Evolutionary conservation across 768 basidiomycete genomes (phyloP).

Genomic region (Russula foetens): DNA sequence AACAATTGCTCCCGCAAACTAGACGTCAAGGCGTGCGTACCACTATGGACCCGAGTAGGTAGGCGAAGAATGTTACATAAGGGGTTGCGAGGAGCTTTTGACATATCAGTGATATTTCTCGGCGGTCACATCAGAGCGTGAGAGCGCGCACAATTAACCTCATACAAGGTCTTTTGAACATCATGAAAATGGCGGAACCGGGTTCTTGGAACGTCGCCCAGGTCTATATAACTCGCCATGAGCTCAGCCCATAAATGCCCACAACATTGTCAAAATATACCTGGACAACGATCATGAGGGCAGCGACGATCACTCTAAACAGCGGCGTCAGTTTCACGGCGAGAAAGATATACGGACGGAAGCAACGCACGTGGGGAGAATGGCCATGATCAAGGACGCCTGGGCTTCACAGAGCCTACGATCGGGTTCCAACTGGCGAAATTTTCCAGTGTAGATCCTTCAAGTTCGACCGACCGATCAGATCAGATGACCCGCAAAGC

Average conservation of each 20-base stretch:
- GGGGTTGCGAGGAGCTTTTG: slow-evolving; percentile 32
- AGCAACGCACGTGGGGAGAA: slow-evolving; percentile 42
- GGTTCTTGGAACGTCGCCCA: slow-evolving; percentile 31
- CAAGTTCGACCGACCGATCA: background rate
- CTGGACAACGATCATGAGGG: slow-evolving; percentile 35
- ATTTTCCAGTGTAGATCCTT: slow-evolving; percentile 30
- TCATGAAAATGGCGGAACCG: slow-evolving; percentile 18
- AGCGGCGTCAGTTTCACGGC: slow-evolving; percentile 1
- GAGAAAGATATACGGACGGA: background rate
- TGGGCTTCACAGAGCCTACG: slow-evolving; percentile 39
- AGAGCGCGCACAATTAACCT: slow-evolving; percentile 22
- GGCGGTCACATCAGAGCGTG: background rate
- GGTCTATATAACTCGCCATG: slow-evolving; percentile 23
- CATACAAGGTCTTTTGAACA: slow-evolving; percentile 23
- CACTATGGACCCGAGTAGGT: slow-evolving; percentile 30
- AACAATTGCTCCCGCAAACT: background rate
- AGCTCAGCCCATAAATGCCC: background rate
- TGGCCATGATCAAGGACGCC: slow-evolving; percentile 44
- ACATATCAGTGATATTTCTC: slow-evolving; percentile 6
- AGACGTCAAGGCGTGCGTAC: background rate
- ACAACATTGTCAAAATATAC: slow-evolving; percentile 18
- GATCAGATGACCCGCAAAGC: no score
- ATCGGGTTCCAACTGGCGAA: slow-evolving; percentile 23
- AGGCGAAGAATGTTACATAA: slow-evolving; percentile 36
- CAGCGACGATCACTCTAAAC: slow-evolving; percentile 35